Evolutionary conservation across 371 early-diverging fungal species (phyloP).

Genomic region (Coemansia sp.): DNA sequence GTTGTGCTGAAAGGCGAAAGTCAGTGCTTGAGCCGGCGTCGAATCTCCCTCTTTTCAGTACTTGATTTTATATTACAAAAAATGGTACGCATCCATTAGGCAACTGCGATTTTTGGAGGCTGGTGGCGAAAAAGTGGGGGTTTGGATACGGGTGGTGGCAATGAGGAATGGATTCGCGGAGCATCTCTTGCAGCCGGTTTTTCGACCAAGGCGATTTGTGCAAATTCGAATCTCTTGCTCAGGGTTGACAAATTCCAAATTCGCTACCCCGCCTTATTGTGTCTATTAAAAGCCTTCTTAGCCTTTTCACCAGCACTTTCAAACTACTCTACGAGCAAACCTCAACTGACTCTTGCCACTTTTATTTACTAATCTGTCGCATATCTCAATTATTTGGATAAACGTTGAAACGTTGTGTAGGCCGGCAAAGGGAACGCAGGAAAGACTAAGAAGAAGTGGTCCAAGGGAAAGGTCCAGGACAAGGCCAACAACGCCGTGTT

Average conservation of each 20-base stretch:
- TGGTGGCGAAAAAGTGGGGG: background rate
- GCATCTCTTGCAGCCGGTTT: background rate
- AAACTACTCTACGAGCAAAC: too few relatives aligned
- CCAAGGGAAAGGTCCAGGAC: constrained; percentile 95
- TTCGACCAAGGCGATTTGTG: background rate
- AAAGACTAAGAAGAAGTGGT: constrained; percentile 83
- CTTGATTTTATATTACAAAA: constrained; percentile 14
- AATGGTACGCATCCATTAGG: constrained; percentile 19
- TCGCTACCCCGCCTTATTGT: background rate
- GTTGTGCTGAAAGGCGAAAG: background rate
- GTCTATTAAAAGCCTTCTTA: background rate
- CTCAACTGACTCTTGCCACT: too few relatives aligned
- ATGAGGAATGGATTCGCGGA: constrained; percentile 1
- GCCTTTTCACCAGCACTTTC: too few relatives aligned
- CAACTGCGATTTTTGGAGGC: background rate
- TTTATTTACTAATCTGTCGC: background rate
- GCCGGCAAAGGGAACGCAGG: constrained; percentile 37
- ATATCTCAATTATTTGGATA: background rate
- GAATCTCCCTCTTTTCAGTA: constrained; percentile 18
- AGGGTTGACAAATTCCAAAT: background rate
- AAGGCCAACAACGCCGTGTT: constrained; percentile 96
- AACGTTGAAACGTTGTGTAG: constrained; percentile 9
- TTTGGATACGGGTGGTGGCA: constrained; percentile 1
- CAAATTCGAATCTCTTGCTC: background rate
- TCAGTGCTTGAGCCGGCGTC: background rate